Percentiles rank a stretch among this genome's conserved stretches.
Conservation (phyloP, 2,329 filamentous ascomycete species). For the Trichoderma cornu-damae region DNA sequence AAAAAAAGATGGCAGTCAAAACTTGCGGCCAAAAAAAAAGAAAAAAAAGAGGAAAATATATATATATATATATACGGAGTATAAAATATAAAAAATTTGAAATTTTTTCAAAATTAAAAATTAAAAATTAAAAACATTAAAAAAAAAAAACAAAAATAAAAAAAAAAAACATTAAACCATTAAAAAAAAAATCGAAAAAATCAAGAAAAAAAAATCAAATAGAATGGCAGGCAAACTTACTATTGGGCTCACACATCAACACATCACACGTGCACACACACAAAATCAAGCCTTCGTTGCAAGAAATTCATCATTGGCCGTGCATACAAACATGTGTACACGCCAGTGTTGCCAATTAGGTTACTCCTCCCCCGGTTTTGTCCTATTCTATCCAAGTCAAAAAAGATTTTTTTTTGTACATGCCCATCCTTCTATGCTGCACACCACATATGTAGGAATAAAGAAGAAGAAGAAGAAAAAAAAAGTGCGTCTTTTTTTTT, state of each 20-base stretch:
- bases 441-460: constrained; percentile 14
- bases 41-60: too few relatives aligned
- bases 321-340: constrained; percentile 6
- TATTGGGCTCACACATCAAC: not conserved
- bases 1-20: too few relatives aligned
- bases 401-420: constrained; percentile 16
- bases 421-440: constrained; percentile 20
- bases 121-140: too few relatives aligned
- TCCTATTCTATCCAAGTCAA: constrained; percentile 22
- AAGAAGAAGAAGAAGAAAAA: not conserved
- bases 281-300: constrained; percentile 12
- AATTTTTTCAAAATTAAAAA: too few relatives aligned
- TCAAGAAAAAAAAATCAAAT: not conserved
- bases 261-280: not conserved
- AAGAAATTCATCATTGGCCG: constrained; percentile 17
- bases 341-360: constrained; percentile 16
- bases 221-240: not conserved
- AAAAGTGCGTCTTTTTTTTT: not conserved
- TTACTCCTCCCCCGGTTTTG: constrained; percentile 14
- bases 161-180: not conserved
- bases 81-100: too few relatives aligned
- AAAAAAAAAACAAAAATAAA: too few relatives aligned
- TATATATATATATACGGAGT: too few relatives aligned
- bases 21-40: too few relatives aligned
- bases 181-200: not conserved